Conservation (phyloP, 805 yeast genomes). For the Clavispora phyllophila region DNA sequence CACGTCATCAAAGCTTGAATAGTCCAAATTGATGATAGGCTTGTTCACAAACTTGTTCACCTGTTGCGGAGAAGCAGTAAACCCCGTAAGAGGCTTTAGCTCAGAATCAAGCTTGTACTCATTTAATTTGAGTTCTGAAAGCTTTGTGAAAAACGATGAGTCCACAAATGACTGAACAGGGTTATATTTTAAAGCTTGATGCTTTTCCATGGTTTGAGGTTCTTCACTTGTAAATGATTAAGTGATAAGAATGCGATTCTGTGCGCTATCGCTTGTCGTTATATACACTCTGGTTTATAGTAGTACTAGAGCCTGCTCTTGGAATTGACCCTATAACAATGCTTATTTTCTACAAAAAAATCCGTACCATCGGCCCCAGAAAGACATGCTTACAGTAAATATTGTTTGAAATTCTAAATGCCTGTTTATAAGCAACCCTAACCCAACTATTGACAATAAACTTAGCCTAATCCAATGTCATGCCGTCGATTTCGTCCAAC, state of each 20-base stretch:
- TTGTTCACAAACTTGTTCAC: conserved; percentile 31
- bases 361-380: too few species aligned
- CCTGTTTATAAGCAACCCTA: neutral
- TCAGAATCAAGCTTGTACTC: conserved; percentile 60
- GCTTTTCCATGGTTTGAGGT: conserved; percentile 2
- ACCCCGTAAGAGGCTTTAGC: conserved; percentile 41
- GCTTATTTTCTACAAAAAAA: too few species aligned
- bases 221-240: neutral
- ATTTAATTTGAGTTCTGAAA: conserved; percentile 71
- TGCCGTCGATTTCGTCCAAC: conserved; percentile 89
- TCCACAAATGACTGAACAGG: conserved; percentile 73
- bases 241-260: neutral
- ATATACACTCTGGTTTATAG: neutral
- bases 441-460: neutral
- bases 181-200: conserved; percentile 29
- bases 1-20: conserved; percentile 23
- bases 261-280: neutral
- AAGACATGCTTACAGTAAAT: neutral
- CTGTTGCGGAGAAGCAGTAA: conserved; percentile 28
- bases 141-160: conserved; percentile 75
- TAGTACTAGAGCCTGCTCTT: too few species aligned
- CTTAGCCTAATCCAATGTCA: conserved; percentile 64
- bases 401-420: neutral
- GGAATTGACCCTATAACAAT: too few species aligned
- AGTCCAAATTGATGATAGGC: conserved; percentile 33